phyloP scores from a whole-genome alignment of 2,329 filamentous ascomycete genomes.

The Paecilomyces formosus region DNA sequence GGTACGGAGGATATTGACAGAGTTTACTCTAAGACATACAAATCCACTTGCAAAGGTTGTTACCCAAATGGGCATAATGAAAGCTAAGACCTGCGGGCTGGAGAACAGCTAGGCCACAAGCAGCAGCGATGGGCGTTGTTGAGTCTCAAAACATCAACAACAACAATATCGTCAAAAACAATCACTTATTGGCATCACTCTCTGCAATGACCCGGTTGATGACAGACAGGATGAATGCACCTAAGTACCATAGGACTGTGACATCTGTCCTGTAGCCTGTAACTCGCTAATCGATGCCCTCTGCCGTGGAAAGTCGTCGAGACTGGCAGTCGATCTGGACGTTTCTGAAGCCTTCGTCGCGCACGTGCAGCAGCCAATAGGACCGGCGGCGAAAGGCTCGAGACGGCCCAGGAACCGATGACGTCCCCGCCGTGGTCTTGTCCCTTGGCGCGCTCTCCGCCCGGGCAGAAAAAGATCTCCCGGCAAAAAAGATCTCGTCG shows the following conservation, averaged over 20 bases:
- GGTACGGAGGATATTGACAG: too few species aligned
- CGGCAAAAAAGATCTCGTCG: neutral
- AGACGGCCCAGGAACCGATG: neutral
- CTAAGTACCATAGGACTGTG: neutral
- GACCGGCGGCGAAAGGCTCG: neutral
- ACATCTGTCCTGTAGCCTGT: neutral
- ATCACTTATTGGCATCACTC: neutral
- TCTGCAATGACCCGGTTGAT: neutral
- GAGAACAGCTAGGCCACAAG: neutral
- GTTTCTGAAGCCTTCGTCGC: neutral
- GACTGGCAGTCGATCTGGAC: neutral
- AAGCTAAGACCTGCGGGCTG: neutral
- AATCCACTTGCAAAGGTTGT: neutral
- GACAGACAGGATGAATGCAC: neutral
- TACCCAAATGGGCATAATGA: neutral
- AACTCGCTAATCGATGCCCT: too few species aligned
- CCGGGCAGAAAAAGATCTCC: neutral
- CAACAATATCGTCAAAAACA: neutral
- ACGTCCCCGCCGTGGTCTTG: neutral
- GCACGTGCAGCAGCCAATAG: neutral
- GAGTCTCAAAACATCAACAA: neutral
- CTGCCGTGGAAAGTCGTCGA: too few species aligned
- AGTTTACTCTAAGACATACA: neutral
- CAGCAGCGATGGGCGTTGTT: neutral
- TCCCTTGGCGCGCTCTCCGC: neutral